Conservation (phyloP, 1,139 yeast species). For the Suhomyces choctaworum region DNA sequence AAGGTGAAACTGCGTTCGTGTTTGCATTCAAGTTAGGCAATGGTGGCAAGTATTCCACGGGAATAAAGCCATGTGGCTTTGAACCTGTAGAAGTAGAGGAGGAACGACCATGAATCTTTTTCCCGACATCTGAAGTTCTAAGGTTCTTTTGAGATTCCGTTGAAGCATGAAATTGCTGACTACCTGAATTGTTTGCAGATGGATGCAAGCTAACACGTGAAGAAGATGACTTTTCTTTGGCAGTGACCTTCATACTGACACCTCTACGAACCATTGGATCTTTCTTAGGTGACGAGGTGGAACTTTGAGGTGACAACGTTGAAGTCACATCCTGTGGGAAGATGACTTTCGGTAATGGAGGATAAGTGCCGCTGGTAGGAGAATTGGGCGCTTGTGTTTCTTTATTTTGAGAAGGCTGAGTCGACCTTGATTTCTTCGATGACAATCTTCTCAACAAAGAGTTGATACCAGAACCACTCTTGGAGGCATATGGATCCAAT, state of each 20-base stretch:
- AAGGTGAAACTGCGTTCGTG: conserved; percentile 5
- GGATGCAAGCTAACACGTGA: conserved; percentile 27
- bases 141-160: conserved; percentile 5
- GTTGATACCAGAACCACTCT: conserved; percentile 28
- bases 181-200: conserved; percentile 20
- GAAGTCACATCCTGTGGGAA: conserved; percentile 21
- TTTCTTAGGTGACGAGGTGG: conserved; percentile 19
- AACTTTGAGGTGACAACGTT: conserved; percentile 18
- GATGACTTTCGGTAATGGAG: conserved; percentile 22
- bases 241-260: conserved; percentile 61
- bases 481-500: conserved; percentile 35
- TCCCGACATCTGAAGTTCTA: conserved; percentile 2
- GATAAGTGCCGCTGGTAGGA: conserved; percentile 17
- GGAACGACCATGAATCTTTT: conserved; percentile 25
- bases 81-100: conserved; percentile 27
- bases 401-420: conserved; percentile 6
- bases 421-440: conserved; percentile 29
- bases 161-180: conserved; percentile 5
- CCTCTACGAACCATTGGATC: conserved; percentile 61
- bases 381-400: conserved; percentile 14
- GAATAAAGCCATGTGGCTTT: conserved; percentile 44
- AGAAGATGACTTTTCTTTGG: conserved; percentile 49
- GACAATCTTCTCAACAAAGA: conserved; percentile 43
- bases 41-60: conserved; percentile 52
- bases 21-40: conserved; percentile 41